A percentile compares a stretch with the other conserved stretches of the same genome.
Conservation (phyloP, 1,284 basidiomycete species). For the Heterobasidion annosum region DNA sequence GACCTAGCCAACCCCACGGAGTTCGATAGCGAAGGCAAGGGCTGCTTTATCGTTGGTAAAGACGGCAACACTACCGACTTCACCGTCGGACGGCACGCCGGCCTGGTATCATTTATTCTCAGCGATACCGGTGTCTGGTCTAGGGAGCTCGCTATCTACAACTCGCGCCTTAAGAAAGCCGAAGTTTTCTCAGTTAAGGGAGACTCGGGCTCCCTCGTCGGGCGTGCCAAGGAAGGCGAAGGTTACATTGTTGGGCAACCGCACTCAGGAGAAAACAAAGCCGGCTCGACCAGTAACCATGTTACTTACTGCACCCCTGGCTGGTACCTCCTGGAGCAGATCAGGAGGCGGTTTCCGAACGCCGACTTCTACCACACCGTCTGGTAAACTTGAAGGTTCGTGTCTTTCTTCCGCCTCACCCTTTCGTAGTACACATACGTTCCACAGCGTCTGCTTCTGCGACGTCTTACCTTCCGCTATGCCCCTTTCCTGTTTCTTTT, state of each 20-base stretch:
- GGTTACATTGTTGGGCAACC: slow-evolving; percentile 12
- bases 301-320: slow-evolving; percentile 18
- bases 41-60: slow-evolving; percentile 17
- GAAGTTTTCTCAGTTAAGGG: slow-evolving; percentile 12
- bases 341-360: slow-evolving; percentile 15
- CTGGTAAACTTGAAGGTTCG: slow-evolving; percentile 6
- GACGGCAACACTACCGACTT: slow-evolving; percentile 13
- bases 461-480: not conserved
- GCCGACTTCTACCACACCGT: slow-evolving; percentile 14
- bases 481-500: too few relatives aligned
- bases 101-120: slow-evolving; percentile 11
- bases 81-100: slow-evolving; percentile 15
- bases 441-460: not conserved
- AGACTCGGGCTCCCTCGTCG: slow-evolving; percentile 16
- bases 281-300: slow-evolving; percentile 7
- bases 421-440: not conserved
- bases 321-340: slow-evolving; percentile 11
- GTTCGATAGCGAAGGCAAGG: slow-evolving; percentile 22
- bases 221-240: slow-evolving; percentile 8
- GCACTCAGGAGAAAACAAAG: slow-evolving; percentile 14
- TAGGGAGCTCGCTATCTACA: slow-evolving; percentile 12
- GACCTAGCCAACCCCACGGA: slow-evolving; percentile 17
- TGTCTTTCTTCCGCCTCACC: not conserved
- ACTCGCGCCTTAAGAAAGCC: slow-evolving; percentile 3
- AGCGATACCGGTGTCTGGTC: slow-evolving; percentile 12